Conservation (phyloP, 495 filamentous ascomycete species). For the Choiromyces venosus region DNA sequence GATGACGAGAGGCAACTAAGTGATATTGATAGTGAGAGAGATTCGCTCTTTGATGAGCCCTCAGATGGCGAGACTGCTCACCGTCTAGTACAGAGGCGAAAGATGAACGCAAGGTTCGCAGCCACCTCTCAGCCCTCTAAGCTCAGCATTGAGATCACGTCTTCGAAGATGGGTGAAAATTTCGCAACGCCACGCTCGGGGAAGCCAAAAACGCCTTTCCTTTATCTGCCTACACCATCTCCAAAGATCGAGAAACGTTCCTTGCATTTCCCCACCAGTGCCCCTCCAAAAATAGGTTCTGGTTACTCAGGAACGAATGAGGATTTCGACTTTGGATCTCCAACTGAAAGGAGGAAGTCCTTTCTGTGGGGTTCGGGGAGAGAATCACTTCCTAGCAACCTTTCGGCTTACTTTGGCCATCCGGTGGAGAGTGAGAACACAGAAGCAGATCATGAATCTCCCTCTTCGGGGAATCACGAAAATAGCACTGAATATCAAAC, state of each 20-base stretch:
- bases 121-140: constrained; percentile 26
- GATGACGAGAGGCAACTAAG: constrained; percentile 28
- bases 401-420: constrained; percentile 36
- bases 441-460: not conserved
- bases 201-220: constrained; percentile 34
- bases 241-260: constrained; percentile 30
- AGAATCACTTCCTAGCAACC: constrained; percentile 19
- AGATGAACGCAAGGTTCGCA: constrained; percentile 10
- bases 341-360: constrained; percentile 8
- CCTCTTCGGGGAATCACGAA: constrained; percentile 14
- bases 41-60: constrained; percentile 39
- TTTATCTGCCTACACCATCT: constrained; percentile 40
- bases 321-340: constrained; percentile 3
- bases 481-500: constrained; percentile 19
- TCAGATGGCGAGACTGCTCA: constrained; percentile 33
- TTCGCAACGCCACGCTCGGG: constrained; percentile 8
- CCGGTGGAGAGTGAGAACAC: constrained; percentile 5
- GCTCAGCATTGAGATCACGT: constrained; percentile 20
- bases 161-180: constrained; percentile 17
- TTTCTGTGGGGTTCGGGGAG: constrained; percentile 22
- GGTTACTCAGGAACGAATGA: constrained; percentile 1
- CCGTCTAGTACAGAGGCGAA: constrained; percentile 12
- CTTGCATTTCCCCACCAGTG: constrained; percentile 29
- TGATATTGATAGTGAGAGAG: constrained; percentile 34
- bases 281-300: constrained; percentile 9